Evolutionary conservation across 2,329 filamentous ascomycete genomes (phyloP), one percentile per base, ranked within the genome.

Genomic region (Monilinia fructicola): DNA sequence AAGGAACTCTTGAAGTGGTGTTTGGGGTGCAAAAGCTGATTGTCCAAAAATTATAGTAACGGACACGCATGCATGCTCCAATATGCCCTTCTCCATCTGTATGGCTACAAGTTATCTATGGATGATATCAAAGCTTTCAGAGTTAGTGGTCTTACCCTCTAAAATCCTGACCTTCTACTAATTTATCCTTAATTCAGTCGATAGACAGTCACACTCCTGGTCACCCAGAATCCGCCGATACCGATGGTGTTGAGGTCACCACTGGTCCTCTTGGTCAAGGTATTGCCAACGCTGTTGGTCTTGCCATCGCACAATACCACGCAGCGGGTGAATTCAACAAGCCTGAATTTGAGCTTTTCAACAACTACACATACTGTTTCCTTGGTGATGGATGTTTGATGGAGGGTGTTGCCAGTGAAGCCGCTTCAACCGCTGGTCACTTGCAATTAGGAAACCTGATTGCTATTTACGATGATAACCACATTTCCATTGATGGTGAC

Each of bases 21-120:
- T 26, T 11, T 18, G 28, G 54, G 46, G 16, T 23, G 10, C 7
- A 53, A 35, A 64, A 48, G 52, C 59, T 67, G 28, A 64, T 50
- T 60, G 58, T 46, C 59, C 42, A 31, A 54, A 48, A 52, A 28
- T 28, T 21, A 62, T 75, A 97, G 93, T 70, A 99, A 99, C 85
- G 95, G 95, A 75, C 95, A 99, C 83, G 95, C 90, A 76, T 99
- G 95, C 87, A 97, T 99, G 93, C 92, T 99, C 69, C 95, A 97
- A 81, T 99, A 99, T 89, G 91, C 94, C 77, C 87, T 99, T 74
- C 90, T 99, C 76, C 95, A 99, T 85, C 86, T 99, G 67, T 97
- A 93, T 81, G 95, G 95, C 80, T 99, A 96, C 80, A 87, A 82
- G 71, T 76, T 99, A 74, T 86, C 87, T 77, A 84, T 99, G 70